phyloP scores from a whole-genome alignment of 1,284 basidiomycete genomes.

The Trichosporon faecale region DNA sequence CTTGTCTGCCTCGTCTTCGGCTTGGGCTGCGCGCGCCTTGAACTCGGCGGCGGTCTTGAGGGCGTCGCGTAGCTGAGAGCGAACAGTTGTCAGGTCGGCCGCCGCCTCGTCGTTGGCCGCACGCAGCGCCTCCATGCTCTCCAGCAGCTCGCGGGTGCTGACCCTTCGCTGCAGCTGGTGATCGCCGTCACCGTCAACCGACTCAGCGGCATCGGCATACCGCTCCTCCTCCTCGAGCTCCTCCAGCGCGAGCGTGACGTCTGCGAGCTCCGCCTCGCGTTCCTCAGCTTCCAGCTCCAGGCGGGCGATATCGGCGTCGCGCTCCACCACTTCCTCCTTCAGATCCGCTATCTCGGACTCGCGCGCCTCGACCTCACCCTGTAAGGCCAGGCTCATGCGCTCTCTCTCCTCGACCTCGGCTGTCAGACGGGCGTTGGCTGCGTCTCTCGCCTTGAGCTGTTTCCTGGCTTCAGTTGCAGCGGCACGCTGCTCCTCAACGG shows the following conservation, averaged over 20 bases:
- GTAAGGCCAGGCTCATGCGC: neutral
- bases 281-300: neutral
- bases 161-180: conserved; percentile 4
- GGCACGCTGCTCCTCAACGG: neutral
- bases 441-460: neutral
- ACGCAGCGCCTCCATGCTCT: neutral
- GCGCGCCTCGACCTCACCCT: neutral
- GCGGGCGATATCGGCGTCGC: neutral
- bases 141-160: conserved; percentile 8
- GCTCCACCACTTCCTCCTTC: neutral
- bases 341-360: neutral
- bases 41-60: neutral
- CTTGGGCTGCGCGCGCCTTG: neutral
- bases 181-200: neutral
- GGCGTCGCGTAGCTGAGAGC: neutral
- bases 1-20: neutral
- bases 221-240: neutral
- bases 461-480: neutral
- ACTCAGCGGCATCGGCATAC: neutral
- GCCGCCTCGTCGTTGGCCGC: neutral
- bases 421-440: neutral
- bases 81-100: too few relatives aligned
- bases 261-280: neutral
- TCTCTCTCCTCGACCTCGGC: neutral
- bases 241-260: neutral